Evolutionary conservation across 306 rosid species (phyloP).

Genomic region (Rosa chinensis): DNA sequence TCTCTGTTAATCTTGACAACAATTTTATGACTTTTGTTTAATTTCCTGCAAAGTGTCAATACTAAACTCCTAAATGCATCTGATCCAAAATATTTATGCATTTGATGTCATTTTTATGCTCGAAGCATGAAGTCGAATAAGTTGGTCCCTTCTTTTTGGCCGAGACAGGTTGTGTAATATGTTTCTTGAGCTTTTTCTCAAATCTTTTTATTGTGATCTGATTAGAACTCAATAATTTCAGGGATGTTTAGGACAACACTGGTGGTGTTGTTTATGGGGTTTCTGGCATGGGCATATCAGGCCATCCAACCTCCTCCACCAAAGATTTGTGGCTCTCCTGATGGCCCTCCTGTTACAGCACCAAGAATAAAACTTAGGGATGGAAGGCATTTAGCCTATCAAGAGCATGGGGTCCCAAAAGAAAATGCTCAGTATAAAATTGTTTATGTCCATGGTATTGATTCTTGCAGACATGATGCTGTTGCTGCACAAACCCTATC

Average conservation of each 20-base stretch:
- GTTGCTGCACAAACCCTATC: slow-evolving; percentile 45
- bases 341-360: slow-evolving; percentile 74
- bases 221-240: slow-evolving; percentile 34
- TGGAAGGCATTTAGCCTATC: slow-evolving; percentile 86
- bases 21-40: neutral
- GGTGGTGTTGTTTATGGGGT: slow-evolving; percentile 51
- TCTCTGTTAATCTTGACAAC: slow-evolving; percentile 9
- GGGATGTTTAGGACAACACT: slow-evolving; percentile 57
- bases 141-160: neutral
- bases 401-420: slow-evolving; percentile 74
- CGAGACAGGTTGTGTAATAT: neutral
- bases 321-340: slow-evolving; percentile 72
- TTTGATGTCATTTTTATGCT: neutral
- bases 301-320: slow-evolving; percentile 71
- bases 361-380: slow-evolving; percentile 74
- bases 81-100: neutral
- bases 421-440: slow-evolving; percentile 67
- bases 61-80: neutral
- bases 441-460: slow-evolving; percentile 55
- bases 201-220: slow-evolving; percentile 2
- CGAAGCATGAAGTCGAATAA: neutral
- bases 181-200: neutral
- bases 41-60: neutral
- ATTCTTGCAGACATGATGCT: slow-evolving; percentile 66
- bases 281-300: slow-evolving; percentile 78